Evolutionary conservation across 73 alveolate genomes (phyloP).

Genomic region (Paramecium tetraurelia): DNA sequence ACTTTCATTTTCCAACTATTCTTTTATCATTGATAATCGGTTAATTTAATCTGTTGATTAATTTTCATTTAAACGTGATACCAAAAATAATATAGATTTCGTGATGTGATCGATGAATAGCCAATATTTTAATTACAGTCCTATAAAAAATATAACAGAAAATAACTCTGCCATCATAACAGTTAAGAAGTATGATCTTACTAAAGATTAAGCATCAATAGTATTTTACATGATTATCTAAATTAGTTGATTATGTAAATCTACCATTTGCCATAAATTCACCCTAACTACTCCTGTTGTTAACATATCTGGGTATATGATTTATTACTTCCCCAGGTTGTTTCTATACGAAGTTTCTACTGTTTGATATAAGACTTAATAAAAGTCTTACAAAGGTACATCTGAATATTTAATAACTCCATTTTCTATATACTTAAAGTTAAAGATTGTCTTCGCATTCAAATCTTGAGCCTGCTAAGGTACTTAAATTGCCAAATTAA

Average conservation of each 20-base stretch:
- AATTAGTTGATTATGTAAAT: neutral
- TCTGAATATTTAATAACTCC: neutral
- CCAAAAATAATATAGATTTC: neutral
- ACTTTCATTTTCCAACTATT: neutral
- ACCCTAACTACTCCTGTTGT: neutral
- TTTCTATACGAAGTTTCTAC: neutral
- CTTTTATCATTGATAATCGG: neutral
- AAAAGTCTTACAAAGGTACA: neutral
- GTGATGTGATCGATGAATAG: neutral
- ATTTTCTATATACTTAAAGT: neutral
- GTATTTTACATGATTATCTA: neutral
- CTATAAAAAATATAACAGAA: neutral
- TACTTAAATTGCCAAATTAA: neutral
- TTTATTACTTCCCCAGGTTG: neutral
- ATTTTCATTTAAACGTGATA: neutral
- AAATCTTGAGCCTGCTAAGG: neutral
- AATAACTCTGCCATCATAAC: neutral
- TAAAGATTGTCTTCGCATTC: neutral
- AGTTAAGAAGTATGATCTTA: neutral
- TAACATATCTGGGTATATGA: too few relatives aligned
- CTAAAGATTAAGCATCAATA: neutral
- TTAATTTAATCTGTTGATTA: neutral
- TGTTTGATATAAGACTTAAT: neutral
- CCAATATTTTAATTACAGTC: neutral
- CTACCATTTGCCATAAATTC: neutral